Evolutionary conservation across 78 protist genomes (phyloP).

Genomic region (Dictyostelium intermedium): DNA sequence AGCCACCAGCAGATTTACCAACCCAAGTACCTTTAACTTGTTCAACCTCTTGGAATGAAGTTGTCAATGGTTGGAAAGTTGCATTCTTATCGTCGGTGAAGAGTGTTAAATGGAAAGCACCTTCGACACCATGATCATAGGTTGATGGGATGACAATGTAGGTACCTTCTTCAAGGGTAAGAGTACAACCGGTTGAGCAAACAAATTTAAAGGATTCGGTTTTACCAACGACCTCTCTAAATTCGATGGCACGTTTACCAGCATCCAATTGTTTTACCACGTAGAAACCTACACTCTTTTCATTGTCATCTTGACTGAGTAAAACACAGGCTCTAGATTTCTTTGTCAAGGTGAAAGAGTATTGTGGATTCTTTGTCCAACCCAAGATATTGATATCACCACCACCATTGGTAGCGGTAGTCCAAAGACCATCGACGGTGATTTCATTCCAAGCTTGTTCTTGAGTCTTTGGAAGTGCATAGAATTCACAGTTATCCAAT

Average conservation of each 20-base stretch:
- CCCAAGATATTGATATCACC: conserved; percentile 49
- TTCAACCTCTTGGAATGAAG: conserved; percentile 33
- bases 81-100: conserved; percentile 70
- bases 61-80: conserved; percentile 18
- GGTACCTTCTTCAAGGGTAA: conserved; percentile 43
- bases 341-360: conserved; percentile 28
- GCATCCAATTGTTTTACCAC: conserved; percentile 49
- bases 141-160: conserved; percentile 74
- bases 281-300: conserved; percentile 62
- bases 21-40: conserved; percentile 77
- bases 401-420: conserved; percentile 59
- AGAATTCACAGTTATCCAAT: conserved; percentile 25
- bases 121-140: conserved; percentile 55
- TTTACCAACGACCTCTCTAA: conserved; percentile 46
- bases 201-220: conserved; percentile 60
- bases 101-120: conserved; percentile 67
- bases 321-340: conserved; percentile 59
- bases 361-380: conserved; percentile 78
- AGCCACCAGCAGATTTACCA: conserved; percentile 70
- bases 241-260: conserved; percentile 61
- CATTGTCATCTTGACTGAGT: conserved; percentile 65
- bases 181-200: conserved; percentile 41
- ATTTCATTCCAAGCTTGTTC: conserved; percentile 57
- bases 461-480: conserved; percentile 42
- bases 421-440: conserved; percentile 64